These are phyloP conservation scores for Chiua sp. DNA, from an alignment of 1,284 basidiomycete species.

Conservation along the genomic window DNA sequence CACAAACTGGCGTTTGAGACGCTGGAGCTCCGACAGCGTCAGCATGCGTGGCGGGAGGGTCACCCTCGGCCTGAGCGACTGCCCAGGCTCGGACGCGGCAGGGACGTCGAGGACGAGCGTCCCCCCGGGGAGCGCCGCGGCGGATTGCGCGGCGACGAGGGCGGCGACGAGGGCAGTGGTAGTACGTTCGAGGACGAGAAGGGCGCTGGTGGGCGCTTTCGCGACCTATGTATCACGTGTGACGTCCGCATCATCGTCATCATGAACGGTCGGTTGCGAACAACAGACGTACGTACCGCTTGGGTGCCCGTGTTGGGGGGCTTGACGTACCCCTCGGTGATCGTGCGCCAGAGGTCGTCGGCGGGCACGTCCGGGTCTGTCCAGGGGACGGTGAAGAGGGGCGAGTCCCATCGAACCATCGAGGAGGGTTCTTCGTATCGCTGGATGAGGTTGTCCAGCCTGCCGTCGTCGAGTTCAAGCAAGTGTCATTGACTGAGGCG, in stretches of 20 bases:
- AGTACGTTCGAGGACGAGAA: constrained; percentile 79
- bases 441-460: constrained; percentile 88
- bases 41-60: constrained; percentile 70
- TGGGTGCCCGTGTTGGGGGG: constrained; percentile 90
- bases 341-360: constrained; percentile 81
- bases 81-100: constrained; percentile 35
- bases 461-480: constrained; percentile 34
- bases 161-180: constrained; percentile 70
- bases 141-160: constrained; percentile 65
- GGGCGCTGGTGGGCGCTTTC: constrained; percentile 82
- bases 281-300: constrained; percentile 50
- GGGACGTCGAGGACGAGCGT: constrained; percentile 50
- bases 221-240: constrained; percentile 50
- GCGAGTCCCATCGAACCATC: constrained; percentile 97
- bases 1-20: constrained; percentile 89
- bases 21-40: constrained; percentile 85
- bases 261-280: no score
- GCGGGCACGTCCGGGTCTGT: constrained; percentile 73
- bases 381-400: constrained; percentile 86
- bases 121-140: constrained; percentile 54
- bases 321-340: constrained; percentile 81
- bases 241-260: background rate
- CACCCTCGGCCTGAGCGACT: constrained; percentile 37
- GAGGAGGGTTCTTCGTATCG: constrained; percentile 97
- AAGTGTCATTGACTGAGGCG: background rate